Evolutionary conservation across 202 grass and related monocot genomes (phyloP).

Genomic region (Schoenoplectus tabernaemontani): DNA sequence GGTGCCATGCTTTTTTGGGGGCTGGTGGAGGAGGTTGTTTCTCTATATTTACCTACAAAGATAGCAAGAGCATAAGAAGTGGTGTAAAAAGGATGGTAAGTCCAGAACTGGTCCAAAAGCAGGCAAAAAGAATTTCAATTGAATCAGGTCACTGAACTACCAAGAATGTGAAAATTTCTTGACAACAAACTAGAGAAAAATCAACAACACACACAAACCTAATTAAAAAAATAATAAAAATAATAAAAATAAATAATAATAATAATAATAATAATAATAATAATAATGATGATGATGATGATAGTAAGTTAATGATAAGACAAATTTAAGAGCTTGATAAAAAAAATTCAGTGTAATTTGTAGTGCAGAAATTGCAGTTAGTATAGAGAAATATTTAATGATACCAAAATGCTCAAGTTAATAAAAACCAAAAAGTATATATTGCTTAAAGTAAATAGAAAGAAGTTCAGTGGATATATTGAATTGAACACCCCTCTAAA

Average conservation of each 20-base stretch:
- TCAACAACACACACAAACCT: slow-evolving; percentile 9
- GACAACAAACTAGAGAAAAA: too few species aligned
- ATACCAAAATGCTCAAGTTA: neutral
- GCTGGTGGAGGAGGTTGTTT: slow-evolving; percentile 35
- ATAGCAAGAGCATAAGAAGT: neutral
- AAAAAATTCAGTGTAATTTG: too few species aligned
- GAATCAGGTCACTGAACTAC: neutral
- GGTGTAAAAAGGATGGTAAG: neutral
- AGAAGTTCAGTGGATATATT: neutral
- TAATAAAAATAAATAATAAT: neutral
- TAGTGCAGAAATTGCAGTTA: too few species aligned
- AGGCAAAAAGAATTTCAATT: neutral
- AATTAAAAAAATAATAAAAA: slow-evolving; percentile 14
- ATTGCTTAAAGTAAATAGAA: too few species aligned
- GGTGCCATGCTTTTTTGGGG: slow-evolving; percentile 86
- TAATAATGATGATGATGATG: too few species aligned
- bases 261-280: neutral
- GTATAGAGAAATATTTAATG: neutral
- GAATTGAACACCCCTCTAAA: neutral
- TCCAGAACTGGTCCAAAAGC: neutral
- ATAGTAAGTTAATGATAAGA: slow-evolving; percentile 4
- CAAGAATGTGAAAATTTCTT: neutral
- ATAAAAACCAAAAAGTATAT: neutral
- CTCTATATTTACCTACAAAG: slow-evolving; percentile 53
- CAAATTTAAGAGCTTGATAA: neutral